phyloP scores from a whole-genome alignment of 768 basidiomycete genomes.

The Nevesoporus exiguus region DNA sequence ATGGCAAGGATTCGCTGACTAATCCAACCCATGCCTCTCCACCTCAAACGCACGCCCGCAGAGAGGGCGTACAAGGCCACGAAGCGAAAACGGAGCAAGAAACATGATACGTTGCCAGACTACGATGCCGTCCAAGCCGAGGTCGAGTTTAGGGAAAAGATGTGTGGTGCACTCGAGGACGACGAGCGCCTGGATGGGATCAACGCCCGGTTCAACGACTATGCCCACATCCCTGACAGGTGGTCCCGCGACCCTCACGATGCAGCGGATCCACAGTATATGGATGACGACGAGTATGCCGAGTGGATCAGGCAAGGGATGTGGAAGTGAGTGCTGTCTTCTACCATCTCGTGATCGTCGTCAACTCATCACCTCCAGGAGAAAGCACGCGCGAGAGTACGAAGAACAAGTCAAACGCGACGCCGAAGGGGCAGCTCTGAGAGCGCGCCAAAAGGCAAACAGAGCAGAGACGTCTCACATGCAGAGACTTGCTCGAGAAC shows the following conservation, averaged over 20 bases:
- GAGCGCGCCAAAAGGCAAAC: slow-evolving; percentile 51
- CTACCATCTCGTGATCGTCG: neutral
- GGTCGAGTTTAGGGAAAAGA: slow-evolving; percentile 66
- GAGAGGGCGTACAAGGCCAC: slow-evolving; percentile 51
- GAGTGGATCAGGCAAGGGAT: slow-evolving; percentile 86
- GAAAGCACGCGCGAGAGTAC: slow-evolving; percentile 63
- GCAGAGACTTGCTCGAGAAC: slow-evolving; percentile 51
- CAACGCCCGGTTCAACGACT: slow-evolving; percentile 62
- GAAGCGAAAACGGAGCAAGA: slow-evolving; percentile 29
- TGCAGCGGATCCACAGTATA: slow-evolving; percentile 40
- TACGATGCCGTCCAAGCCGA: slow-evolving; percentile 50
- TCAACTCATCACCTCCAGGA: slow-evolving; percentile 38
- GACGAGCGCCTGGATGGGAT: slow-evolving; percentile 66
- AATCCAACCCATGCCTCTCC: slow-evolving; percentile 38
- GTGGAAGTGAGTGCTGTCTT: slow-evolving; percentile 57
- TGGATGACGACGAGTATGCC: slow-evolving; percentile 87
- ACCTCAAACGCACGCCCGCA: slow-evolving; percentile 60
- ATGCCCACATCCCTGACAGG: slow-evolving; percentile 67
- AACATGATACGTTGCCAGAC: slow-evolving; percentile 30
- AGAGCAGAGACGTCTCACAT: slow-evolving; percentile 51
- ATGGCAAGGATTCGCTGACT: slow-evolving; percentile 20
- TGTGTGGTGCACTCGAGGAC: slow-evolving; percentile 69
- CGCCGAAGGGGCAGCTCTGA: slow-evolving; percentile 49
- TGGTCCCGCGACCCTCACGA: slow-evolving; percentile 51
- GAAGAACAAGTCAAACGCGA: slow-evolving; percentile 58